Conservation (phyloP, 2,329 filamentous ascomycete species). For the Cladosporium sp. region DNA sequence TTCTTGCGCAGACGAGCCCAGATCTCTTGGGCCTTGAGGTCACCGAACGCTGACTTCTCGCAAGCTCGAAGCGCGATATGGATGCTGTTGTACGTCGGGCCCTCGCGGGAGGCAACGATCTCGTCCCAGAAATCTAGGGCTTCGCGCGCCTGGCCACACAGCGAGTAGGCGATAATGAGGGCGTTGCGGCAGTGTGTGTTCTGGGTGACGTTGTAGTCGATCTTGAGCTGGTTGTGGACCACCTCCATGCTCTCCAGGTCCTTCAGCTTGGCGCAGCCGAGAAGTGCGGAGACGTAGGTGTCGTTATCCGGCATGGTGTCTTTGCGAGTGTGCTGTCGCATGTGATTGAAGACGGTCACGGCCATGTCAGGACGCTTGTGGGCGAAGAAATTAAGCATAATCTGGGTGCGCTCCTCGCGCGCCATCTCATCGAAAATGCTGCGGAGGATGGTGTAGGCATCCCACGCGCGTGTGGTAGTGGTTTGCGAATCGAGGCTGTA, state of each 20-base stretch:
- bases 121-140: slow-evolving; percentile 78
- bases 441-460: slow-evolving; percentile 53
- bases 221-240: slow-evolving; percentile 89
- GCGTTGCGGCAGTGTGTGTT: slow-evolving; percentile 74
- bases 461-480: slow-evolving; percentile 60
- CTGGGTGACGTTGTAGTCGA: slow-evolving; percentile 74
- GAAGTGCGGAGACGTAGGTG: slow-evolving; percentile 72
- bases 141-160: slow-evolving; percentile 57
- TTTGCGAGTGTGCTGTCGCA: slow-evolving; percentile 68
- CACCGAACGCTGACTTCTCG: slow-evolving; percentile 50
- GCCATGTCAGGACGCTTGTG: slow-evolving; percentile 78
- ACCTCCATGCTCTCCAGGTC: slow-evolving; percentile 58
- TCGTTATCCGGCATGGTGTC: slow-evolving; percentile 61
- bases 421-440: slow-evolving; percentile 57
- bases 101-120: slow-evolving; percentile 76
- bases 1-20: slow-evolving; percentile 67
- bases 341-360: slow-evolving; percentile 80
- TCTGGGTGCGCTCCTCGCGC: slow-evolving; percentile 56
- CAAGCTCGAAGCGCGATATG: slow-evolving; percentile 75
- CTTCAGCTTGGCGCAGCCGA: slow-evolving; percentile 51
- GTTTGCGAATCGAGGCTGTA: slow-evolving; percentile 61
- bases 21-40: slow-evolving; percentile 47
- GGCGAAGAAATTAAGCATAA: slow-evolving; percentile 81
- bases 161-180: slow-evolving; percentile 78
- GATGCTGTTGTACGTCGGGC: slow-evolving; percentile 74